phyloP scores from a whole-genome alignment of 768 basidiomycete species.

The Amanita fuliginea region DNA sequence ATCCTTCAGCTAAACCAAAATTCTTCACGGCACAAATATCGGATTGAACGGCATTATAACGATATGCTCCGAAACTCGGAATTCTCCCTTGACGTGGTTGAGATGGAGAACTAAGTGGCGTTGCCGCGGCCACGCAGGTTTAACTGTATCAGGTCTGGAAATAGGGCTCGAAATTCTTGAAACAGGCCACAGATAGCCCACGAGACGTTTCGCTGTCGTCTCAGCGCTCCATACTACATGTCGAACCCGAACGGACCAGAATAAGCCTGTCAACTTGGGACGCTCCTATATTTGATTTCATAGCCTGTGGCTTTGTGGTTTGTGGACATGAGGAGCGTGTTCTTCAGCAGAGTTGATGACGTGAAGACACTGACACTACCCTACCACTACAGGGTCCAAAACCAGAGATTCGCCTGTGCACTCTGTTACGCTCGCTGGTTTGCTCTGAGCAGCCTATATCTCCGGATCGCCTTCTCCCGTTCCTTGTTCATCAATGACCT shows the following conservation, averaged over 20 bases:
- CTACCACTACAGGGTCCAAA: neutral
- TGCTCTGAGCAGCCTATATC: slow-evolving; percentile 62
- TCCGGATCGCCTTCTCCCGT: slow-evolving; percentile 54
- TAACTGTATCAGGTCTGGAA: neutral
- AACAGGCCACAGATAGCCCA: neutral
- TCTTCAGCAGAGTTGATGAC: neutral
- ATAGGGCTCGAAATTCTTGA: neutral
- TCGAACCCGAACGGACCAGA: neutral
- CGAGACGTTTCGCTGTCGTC: neutral
- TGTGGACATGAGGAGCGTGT: neutral
- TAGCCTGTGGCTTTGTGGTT: neutral
- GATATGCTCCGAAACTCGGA: neutral
- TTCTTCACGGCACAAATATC: neutral
- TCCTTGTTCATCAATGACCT: slow-evolving; percentile 69
- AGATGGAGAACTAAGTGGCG: neutral
- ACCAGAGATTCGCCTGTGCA: slow-evolving; percentile 5
- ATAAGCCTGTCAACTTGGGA: neutral
- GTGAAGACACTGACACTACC: neutral
- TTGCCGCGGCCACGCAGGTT: neutral
- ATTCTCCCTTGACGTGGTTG: neutral
- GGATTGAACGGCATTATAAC: neutral
- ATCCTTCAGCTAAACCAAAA: neutral
- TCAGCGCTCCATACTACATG: too few relatives aligned
- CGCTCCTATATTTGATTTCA: neutral
- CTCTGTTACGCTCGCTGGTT: slow-evolving; percentile 25